Evolutionary conservation across 2,329 filamentous ascomycete species (phyloP).

Genomic region (Orbilia brochopaga): DNA sequence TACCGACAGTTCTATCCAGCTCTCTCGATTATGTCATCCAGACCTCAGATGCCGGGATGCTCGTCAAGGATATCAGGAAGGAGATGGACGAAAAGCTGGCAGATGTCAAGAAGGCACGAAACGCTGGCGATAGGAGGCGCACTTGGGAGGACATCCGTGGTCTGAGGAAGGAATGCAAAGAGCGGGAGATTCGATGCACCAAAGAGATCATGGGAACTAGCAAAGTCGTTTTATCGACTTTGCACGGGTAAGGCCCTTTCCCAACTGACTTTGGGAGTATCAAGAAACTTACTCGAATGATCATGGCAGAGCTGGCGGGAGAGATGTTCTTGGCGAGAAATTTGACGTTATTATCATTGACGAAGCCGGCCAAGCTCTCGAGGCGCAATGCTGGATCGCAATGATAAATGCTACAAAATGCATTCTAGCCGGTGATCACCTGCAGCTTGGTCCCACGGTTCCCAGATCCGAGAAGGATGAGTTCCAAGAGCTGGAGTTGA

Average conservation of each 20-base stretch:
- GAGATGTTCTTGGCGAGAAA: constrained; percentile 75
- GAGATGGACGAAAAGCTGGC: constrained; percentile 94
- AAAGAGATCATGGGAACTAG: constrained; percentile 74
- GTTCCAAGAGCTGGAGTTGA: constrained; percentile 74
- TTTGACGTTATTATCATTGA: constrained; percentile 97
- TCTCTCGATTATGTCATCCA: constrained; percentile 89
- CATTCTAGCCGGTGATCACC: constrained; percentile 89
- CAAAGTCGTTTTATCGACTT: constrained; percentile 86
- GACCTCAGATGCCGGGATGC: constrained; percentile 84
- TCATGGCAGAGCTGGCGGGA: constrained; percentile 69
- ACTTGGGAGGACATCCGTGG: constrained; percentile 87
- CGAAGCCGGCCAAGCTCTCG: constrained; percentile 91
- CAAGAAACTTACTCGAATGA: background rate
- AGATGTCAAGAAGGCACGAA: constrained; percentile 83
- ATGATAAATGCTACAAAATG: constrained; percentile 78
- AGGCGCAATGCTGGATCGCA: constrained; percentile 97
- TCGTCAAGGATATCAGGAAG: constrained; percentile 85
- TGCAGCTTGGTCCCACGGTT: constrained; percentile 92
- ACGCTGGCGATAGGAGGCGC: constrained; percentile 71
- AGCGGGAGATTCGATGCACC: constrained; percentile 82
- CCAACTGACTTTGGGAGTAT: background rate
- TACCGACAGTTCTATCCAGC: constrained; percentile 85
- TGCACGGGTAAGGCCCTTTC: constrained; percentile 69
- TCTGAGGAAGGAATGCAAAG: constrained; percentile 83
- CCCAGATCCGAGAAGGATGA: constrained; percentile 68